Evolutionary conservation across 192 early-diverging fungal species (phyloP).

Genomic region (Endogone sp.): DNA sequence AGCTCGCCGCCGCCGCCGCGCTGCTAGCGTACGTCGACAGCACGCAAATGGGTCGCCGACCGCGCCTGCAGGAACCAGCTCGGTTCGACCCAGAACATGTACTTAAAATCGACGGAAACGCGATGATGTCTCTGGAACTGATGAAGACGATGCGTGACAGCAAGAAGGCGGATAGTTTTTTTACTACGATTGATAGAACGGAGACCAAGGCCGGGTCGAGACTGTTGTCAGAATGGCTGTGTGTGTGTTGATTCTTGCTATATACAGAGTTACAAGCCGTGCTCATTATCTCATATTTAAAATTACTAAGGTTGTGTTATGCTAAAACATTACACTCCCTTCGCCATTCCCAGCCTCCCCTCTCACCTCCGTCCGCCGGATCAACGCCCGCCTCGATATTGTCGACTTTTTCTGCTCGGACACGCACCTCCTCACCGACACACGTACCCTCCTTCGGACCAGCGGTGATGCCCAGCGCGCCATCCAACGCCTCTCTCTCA

Average conservation of each 20-base stretch:
- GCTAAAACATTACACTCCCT: too few relatives aligned
- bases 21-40: slow-evolving; percentile 69
- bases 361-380: slow-evolving; percentile 53
- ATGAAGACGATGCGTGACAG: slow-evolving; percentile 51
- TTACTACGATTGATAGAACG: slow-evolving; percentile 72
- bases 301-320: too few relatives aligned
- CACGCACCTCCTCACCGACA: slow-evolving; percentile 46
- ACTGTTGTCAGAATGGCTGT: slow-evolving; percentile 65
- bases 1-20: slow-evolving; percentile 36
- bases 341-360: slow-evolving; percentile 52
- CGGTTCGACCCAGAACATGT: slow-evolving; percentile 47
- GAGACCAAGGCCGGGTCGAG: slow-evolving; percentile 76
- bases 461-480: slow-evolving; percentile 67
- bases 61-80: slow-evolving; percentile 60
- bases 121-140: slow-evolving; percentile 77
- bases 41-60: slow-evolving; percentile 62
- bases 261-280: too few relatives aligned
- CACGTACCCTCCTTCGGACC: slow-evolving; percentile 42
- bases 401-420: slow-evolving; percentile 66
- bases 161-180: slow-evolving; percentile 54
- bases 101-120: slow-evolving; percentile 77
- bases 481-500: slow-evolving; percentile 65
- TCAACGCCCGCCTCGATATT: slow-evolving; percentile 69
- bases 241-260: slow-evolving; percentile 10
- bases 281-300: too few relatives aligned